Conservation (phyloP, 805 yeast genomes). For the Candida ulmi region DNA sequence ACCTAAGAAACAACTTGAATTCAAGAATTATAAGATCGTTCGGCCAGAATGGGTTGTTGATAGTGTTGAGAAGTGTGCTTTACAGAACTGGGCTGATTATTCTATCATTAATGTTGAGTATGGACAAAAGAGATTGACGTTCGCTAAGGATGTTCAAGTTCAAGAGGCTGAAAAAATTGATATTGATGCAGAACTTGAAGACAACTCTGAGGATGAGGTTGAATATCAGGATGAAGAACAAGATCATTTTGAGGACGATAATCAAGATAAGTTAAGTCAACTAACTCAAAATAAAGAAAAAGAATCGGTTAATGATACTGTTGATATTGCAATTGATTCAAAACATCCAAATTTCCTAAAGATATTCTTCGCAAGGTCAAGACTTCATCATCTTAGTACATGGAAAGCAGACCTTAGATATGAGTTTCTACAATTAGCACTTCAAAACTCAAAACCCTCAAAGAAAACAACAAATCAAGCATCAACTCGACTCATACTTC, state of each 20-base stretch:
- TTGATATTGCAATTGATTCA: slow-evolving; percentile 41
- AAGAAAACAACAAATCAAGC: background rate
- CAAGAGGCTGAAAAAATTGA: background rate
- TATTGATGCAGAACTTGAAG: background rate
- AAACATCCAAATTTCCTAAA: slow-evolving; percentile 70
- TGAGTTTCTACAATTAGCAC: slow-evolving; percentile 48
- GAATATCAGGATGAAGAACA: background rate
- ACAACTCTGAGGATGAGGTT: slow-evolving; percentile 2
- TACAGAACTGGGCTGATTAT: slow-evolving; percentile 70
- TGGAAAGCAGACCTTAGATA: slow-evolving; percentile 77
- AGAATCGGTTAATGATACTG: slow-evolving; percentile 3
- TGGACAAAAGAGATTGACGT: slow-evolving; percentile 41
- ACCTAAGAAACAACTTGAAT: slow-evolving; percentile 65
- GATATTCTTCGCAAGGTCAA: slow-evolving; percentile 70
- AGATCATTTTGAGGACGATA: background rate
- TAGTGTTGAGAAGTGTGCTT: slow-evolving; percentile 39
- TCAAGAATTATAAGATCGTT: slow-evolving; percentile 66
- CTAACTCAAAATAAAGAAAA: slow-evolving; percentile 10
- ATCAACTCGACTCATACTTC: slow-evolving; percentile 42
- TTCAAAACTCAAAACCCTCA: slow-evolving; percentile 17
- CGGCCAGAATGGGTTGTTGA: slow-evolving; percentile 79
- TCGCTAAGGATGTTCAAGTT: background rate
- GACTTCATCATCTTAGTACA: slow-evolving; percentile 82
- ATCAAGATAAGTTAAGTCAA: slow-evolving; percentile 1
- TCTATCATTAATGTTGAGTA: slow-evolving; percentile 44